Conservation (phyloP, 192 early-diverging fungal genomes). For the Coemansia sp. region DNA sequence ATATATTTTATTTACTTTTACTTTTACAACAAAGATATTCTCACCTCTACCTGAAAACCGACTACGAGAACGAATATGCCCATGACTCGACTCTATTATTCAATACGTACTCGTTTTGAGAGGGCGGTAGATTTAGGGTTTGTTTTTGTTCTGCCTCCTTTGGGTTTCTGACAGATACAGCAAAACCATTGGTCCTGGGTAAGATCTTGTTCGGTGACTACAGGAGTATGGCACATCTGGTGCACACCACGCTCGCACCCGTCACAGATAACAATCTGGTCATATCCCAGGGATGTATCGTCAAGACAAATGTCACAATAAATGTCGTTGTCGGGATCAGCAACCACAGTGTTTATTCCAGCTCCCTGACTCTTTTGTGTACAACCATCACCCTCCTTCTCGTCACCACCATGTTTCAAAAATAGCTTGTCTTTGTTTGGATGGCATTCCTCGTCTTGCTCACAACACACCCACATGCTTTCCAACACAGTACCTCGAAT, state of each 20-base stretch:
- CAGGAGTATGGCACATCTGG: constrained; percentile 44
- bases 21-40: no score
- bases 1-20: no score
- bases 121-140: no score
- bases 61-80: no score
- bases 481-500: constrained; percentile 28
- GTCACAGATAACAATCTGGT: constrained; percentile 51
- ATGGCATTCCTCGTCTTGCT: constrained; percentile 31
- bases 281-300: constrained; percentile 29
- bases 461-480: constrained; percentile 46
- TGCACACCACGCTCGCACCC: constrained; percentile 46
- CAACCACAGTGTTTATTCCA: constrained; percentile 33
- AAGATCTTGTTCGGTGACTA: constrained; percentile 37
- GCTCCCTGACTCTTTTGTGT: not conserved
- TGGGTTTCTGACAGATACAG: constrained; percentile 16
- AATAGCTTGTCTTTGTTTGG: no score
- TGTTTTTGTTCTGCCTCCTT: no score
- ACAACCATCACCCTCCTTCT: not conserved
- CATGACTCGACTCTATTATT: no score
- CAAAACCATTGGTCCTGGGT: constrained; percentile 47
- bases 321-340: constrained; percentile 47
- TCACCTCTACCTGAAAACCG: no score
- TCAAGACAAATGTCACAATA: constrained; percentile 28
- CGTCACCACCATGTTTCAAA: no score
- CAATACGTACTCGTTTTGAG: no score